Base-by-base conservation (phyloP, 176 grass and related monocot genomes). In the Canna indica region DNA sequence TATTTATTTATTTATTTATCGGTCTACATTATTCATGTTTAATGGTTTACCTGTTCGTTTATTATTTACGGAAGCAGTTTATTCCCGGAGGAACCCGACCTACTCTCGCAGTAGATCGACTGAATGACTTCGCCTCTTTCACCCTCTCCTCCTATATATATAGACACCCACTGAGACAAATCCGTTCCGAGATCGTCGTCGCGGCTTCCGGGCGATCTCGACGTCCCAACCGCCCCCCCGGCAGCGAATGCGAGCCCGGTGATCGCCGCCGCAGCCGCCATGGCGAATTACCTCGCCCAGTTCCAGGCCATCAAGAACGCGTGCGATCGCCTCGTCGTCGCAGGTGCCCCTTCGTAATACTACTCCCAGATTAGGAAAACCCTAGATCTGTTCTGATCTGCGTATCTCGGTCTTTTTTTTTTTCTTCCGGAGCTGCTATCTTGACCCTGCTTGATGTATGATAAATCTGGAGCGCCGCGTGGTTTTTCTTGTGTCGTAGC, bases 211-310 rank as follows among this genome's bases (percentile, higher is more conserved):
- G 58, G 63, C 34, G 63, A 66, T 73, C 54, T 44, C 71, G 16
- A 22, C 25, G 14, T 38, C 25, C 71, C 71, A 1, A 73, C 39
- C 13, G 7, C 28, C 7, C 26, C 28, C 7, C 26, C 26, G 38
- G 28, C 44, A n/a, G 35, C 17, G 46, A 50, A 73, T 73, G 71
- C 15, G 71, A 30, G 12, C 35, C 71, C 17, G 52, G 53, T 73
- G 71, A 73, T 60, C 54, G 68, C 64, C 26, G 42, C 67, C 27
- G 61, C 16, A 47, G 2, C 50, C 31, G 41, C 44, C 74, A 99
- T 99, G 94, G 94, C 89, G 54, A 99, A 93, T 85, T 99, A 93
- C 73, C 86, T 99, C 68, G 94, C 89, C 42, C 94, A 99, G 86
- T 99, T 99, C 75, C 89, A 99, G 84, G 87, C 89, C 47, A 99